Percentiles rank a stretch among this genome's conserved stretches.
Evolutionary conservation across 2,329 filamentous ascomycete genomes (phyloP).

Genomic region (Fonsecaea nubica): DNA sequence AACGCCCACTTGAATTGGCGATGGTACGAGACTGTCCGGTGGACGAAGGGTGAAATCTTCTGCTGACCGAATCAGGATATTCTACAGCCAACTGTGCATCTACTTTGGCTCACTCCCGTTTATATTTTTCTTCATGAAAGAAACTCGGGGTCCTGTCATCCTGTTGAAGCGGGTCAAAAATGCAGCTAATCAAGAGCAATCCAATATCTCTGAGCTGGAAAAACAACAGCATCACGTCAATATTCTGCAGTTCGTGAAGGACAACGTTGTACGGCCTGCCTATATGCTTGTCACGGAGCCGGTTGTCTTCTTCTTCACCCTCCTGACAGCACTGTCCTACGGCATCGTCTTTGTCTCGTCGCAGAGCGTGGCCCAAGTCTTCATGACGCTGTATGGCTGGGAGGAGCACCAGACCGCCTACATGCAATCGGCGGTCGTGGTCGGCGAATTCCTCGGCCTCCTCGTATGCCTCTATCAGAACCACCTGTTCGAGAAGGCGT

Average conservation of each 20-base stretch:
- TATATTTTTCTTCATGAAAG: background rate
- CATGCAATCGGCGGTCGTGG: conserved; percentile 53
- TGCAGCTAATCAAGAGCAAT: background rate
- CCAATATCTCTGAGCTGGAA: background rate
- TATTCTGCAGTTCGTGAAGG: background rate
- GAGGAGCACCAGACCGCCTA: conserved; percentile 54
- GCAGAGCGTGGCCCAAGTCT: conserved; percentile 68
- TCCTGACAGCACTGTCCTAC: conserved; percentile 57
- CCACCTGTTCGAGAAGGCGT: background rate
- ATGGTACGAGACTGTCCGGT: conserved; percentile 13
- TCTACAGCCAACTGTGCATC: conserved; percentile 15
- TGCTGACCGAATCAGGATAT: conserved; percentile 15
- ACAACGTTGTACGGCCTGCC: background rate
- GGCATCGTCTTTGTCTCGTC: conserved; percentile 58
- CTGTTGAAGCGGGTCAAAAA: background rate
- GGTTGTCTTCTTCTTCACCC: conserved; percentile 54
- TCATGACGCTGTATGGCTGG: conserved; percentile 79
- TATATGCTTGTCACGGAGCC: conserved; percentile 56
- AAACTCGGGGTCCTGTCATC: background rate
- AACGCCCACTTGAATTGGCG: conserved; percentile 16
- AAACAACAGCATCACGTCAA: background rate
- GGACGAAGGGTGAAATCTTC: background rate
- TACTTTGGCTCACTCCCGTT: background rate
- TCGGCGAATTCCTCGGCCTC: conserved; percentile 56
- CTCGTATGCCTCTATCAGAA: conserved; percentile 25